Percentiles rank a stretch among this genome's conserved stretches.
phyloP scores from a whole-genome alignment of 345 rosid genomes.

The Populus euphratica region DNA sequence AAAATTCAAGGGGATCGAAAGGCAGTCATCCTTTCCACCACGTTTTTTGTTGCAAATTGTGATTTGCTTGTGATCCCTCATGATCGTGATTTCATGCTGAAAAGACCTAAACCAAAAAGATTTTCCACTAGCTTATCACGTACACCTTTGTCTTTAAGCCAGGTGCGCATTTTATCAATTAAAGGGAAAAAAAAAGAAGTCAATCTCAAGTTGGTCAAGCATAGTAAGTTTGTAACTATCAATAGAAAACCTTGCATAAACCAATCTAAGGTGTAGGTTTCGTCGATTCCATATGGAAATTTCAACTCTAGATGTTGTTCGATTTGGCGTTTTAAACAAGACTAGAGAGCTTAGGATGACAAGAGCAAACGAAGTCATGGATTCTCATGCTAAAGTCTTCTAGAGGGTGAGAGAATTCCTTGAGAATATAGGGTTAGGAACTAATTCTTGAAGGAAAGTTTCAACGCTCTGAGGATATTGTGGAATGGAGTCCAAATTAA shows the following conservation, averaged over 20 bases:
- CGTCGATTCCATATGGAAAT: background rate
- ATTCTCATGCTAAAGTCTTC: slow-evolving; percentile 8
- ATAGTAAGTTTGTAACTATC: background rate
- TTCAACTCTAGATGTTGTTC: background rate
- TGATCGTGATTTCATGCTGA: background rate
- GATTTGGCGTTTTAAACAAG: background rate
- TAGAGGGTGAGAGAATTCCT: no score
- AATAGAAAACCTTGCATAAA: background rate
- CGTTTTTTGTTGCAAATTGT: background rate
- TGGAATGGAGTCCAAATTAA: background rate
- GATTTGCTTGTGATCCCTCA: slow-evolving; percentile 1
- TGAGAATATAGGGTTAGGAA: background rate
- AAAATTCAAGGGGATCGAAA: background rate
- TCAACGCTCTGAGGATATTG: slow-evolving; percentile 5
- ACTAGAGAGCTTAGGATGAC: background rate
- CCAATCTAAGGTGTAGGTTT: background rate
- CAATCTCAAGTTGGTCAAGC: background rate
- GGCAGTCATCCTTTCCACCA: background rate
- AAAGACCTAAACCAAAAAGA: background rate
- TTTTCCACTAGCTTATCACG: background rate
- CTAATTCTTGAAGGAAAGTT: background rate
- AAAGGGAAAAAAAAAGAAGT: background rate
- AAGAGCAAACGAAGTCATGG: background rate
- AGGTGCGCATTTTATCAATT: background rate
- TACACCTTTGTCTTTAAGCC: background rate